Evolutionary conservation across 768 basidiomycete species (phyloP), one percentile per base, ranked within the genome.

Genomic region (Naganishia antarctica): DNA sequence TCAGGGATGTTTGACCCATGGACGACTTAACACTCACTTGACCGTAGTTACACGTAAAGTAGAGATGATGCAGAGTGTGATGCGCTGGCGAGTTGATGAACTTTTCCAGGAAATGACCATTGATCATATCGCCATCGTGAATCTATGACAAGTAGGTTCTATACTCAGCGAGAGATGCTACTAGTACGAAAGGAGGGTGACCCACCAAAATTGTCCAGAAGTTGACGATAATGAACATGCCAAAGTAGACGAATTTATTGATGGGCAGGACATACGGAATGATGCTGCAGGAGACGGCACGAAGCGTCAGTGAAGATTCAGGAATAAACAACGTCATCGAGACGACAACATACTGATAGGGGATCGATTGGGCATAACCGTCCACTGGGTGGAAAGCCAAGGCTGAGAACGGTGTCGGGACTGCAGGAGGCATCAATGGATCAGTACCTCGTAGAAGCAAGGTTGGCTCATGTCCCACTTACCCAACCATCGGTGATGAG

Each of bases 401-500:
- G 25, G 94, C 94, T 32, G 96, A 90, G 72, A 90, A 99, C 0
- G 96, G 96, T 0, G 96, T 96, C 4, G 96, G 93, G 66, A 99
- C 92, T 96, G 72, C 18, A 0, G 25, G 18, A 15, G 13, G 28
- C 29, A 50, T 6, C 8, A 48, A 18, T 49, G 53, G 34, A 31
- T 9, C n/a, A 46, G 26, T 48, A 28, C n/a, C n/a, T n/a, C n/a
- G n/a, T n/a, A n/a, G n/a, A n/a, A n/a, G n/a, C n/a, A n/a, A n/a
- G n/a, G n/a, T n/a, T n/a, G n/a, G n/a, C n/a, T n/a, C n/a, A n/a
- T 26, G 25, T 3, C 50, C 18, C 32, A 85, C 91, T 62, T 77
- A 94, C 92, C 85, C 68, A 98, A 81, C 96, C 96, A 99, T 79
- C 90, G 93, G 83, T 99, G 96, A 76, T 99, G 96, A 1, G 94